Percentiles rank a stretch among this genome's conserved stretches.
Conservation (phyloP, 192 early-diverging fungal species). For the Coemansia aciculifera region DNA sequence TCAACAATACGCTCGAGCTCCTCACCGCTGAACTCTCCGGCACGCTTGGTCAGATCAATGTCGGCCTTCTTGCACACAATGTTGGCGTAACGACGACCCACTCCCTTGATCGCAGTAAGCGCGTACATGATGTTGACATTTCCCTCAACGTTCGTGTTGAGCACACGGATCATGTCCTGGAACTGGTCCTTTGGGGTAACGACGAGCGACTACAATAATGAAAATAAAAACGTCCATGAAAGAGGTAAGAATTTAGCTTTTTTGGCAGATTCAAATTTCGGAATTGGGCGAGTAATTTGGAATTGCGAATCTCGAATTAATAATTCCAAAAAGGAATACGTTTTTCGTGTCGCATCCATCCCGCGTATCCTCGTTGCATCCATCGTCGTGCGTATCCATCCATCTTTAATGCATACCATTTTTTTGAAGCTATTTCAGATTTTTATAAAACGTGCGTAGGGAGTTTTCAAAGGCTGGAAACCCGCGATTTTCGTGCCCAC, state of each 20-base stretch:
- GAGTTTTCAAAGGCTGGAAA: conserved; percentile 5
- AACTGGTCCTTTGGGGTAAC: conserved; percentile 90
- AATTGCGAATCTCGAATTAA: neutral
- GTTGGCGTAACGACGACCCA: conserved; percentile 98
- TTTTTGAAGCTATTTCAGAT: conserved; percentile 1
- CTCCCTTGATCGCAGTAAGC: conserved; percentile 96
- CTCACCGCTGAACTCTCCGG: conserved; percentile 96
- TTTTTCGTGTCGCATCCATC: neutral
- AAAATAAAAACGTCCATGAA: too few species aligned
- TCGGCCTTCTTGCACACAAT: conserved; percentile 99
- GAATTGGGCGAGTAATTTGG: neutral
- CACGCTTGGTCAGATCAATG: conserved; percentile 95
- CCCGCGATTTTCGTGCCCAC: neutral
- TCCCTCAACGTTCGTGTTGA: conserved; percentile 99
- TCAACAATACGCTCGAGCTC: conserved; percentile 97
- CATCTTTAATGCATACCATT: neutral
- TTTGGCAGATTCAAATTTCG: neutral
- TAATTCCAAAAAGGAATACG: too few species aligned
- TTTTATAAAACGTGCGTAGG: conserved; percentile 3
- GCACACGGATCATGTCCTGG: conserved; percentile 97
- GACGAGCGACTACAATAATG: conserved; percentile 70
- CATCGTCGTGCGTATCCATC: conserved; percentile 1
- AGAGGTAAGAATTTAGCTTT: neutral
- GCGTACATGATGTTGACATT: conserved; percentile 94
- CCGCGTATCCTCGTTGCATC: neutral